Evolutionary conservation across 139 green algal genomes (phyloP), one percentile per base, ranked within the genome.

Genomic region (Volvox reticuliferus): DNA sequence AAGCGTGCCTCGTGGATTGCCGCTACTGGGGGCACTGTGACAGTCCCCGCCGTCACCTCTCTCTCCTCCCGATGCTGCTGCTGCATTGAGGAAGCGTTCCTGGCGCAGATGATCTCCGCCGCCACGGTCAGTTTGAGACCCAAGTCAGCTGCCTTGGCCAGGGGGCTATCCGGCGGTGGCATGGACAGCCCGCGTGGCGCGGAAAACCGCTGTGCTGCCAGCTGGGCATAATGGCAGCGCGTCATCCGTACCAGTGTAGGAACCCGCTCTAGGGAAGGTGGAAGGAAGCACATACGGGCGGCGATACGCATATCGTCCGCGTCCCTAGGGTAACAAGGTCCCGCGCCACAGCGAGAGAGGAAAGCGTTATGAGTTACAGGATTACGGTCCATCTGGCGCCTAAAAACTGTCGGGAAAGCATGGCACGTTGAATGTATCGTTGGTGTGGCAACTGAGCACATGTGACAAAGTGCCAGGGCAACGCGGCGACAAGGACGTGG

Each of bases 91-190:
- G 65, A 28, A 30, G 65, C 44, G 65, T 30, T 28, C 44, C 87
- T 77, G 24, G 88, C 62, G 24, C 76, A 81, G 69, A 98, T 67
- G 68, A 97, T 97, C 91, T 98, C 96, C 86, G 97, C 95, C 0
- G 95, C 97, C 22, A 93, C 91, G 0, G 93, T 93, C 12, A 98
- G 85, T 89, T 98, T 98, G 17, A 97, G 92, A 0, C 97, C 97
- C 77, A 96, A 88, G 37, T 95, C 88, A 0, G 92, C 92, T 0
- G 96, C 93, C 68, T 89, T 91, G 1, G 32, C 76, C 61, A 92
- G 33, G 61, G 86, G 73, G 77, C 79, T 28, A 33, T 77, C 80
- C 1, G 92, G 76, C 26, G 92, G 91, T 28, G 94, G 93, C 89
- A 96, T 71, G 63, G 89, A 76, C 73, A 86, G 94, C 17, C 90